phyloP scores from a whole-genome alignment of 75 land plant genomes.

The Chamaecyparis obtusa region DNA sequence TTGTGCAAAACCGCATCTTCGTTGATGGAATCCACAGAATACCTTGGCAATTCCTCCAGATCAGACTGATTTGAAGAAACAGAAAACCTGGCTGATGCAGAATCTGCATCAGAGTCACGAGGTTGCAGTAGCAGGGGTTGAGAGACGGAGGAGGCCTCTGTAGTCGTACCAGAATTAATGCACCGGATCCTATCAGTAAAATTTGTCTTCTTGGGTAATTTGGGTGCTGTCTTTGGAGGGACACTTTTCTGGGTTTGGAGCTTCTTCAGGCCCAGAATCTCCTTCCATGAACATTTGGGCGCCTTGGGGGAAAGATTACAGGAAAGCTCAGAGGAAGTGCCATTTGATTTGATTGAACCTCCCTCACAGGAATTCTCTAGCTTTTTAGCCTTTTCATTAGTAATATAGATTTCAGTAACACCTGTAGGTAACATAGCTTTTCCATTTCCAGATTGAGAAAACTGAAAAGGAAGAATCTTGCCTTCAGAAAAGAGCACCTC shows the following conservation, averaged over 20 bases:
- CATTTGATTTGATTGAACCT: not conserved
- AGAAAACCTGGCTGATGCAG: constrained; percentile 45
- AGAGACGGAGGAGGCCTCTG: constrained; percentile 26
- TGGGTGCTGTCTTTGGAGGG: not conserved
- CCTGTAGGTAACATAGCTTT: not conserved
- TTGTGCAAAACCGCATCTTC: constrained; percentile 8
- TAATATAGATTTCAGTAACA: not conserved
- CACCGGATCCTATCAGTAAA: constrained; percentile 20
- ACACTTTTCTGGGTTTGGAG: not conserved
- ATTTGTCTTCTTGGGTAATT: constrained; percentile 29
- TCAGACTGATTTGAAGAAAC: constrained; percentile 54
- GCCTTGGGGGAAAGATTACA: constrained; percentile 54
- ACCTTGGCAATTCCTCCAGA: constrained; percentile 50
- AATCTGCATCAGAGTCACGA: constrained; percentile 35
- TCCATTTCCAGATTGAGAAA: not conserved
- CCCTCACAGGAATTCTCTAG: not conserved
- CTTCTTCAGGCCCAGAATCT: constrained; percentile 58
- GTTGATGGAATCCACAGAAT: constrained; percentile 53
- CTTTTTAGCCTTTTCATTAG: constrained; percentile 1
- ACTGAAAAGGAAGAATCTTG: constrained; percentile 60
- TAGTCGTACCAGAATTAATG: constrained; percentile 2
- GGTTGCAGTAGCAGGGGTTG: not conserved
- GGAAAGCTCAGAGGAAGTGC: constrained; percentile 22
- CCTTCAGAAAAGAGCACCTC: constrained; percentile 56
- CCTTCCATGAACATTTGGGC: constrained; percentile 63